Base-by-base conservation (phyloP, 768 basidiomycete species). In the Xerocomus spinulosus region DNA sequence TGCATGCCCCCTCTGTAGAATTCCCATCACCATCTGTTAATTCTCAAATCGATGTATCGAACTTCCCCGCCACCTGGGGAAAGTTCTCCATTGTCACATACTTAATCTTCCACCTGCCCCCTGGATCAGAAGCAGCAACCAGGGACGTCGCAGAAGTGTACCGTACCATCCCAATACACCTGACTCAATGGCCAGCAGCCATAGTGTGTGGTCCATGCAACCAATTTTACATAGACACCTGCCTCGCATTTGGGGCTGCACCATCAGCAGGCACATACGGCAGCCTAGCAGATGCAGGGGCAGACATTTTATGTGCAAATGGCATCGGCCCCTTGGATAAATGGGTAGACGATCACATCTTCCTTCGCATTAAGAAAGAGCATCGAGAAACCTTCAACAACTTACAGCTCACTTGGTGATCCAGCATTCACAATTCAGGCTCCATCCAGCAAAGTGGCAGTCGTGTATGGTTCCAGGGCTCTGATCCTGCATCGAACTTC, bases 1-100 rank as follows among this genome's bases (percentile, higher is more conserved):
- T 37, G 3, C 14, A 32, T 10, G 5, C 13, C n/a, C 10, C n/a
- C 0, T 26, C 29, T 3, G 0, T 5, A 0, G 0, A 0, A n/a
- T 30, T 25, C 2, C 32, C 38, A 5, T 15, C 14, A 1, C 23
- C 14, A 0, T 49, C 48, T 5, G 15, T 41, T 14, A 45, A 45
- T 5, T 2, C 25, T 2, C 1, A 10, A 0, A 2, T 14, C 1
- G 4, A 5, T 5, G 34, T 40, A 23, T 8, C 33, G 25, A 3
- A 20, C 14, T 12, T 45, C 34, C 34, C 34, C 7, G 9, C 9
- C 17, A 18, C 42, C 0, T 44, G 48, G 42, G 48, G 42, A 3
- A 44, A 49, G 13, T 50, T 50, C n/a, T 45, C 49, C 0, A 33
- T 5, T 0, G 6, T 42, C 2, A 21, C 13, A 2, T 9, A n/a